Percentiles rank a stretch among this genome's conserved stretches.
Evolutionary conservation across 1,284 basidiomycete genomes (phyloP).

Genomic region (Schizophyllum commune): DNA sequence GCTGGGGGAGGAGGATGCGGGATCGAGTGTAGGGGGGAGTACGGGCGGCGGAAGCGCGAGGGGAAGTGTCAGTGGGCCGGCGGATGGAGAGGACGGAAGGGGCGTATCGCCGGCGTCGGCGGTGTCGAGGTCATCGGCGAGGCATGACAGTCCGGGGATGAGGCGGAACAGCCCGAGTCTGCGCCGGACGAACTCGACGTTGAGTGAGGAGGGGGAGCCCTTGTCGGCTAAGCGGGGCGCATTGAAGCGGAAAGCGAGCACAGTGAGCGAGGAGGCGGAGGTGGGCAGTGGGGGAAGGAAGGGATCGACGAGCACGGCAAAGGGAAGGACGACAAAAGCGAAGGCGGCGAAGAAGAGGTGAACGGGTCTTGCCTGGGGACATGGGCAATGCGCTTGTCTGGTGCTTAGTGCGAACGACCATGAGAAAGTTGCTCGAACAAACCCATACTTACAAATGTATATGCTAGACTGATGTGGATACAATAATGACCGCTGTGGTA

Average conservation of each 20-base stretch:
- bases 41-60: slow-evolving; percentile 5
- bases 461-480: background rate
- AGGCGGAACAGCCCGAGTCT: slow-evolving; percentile 25
- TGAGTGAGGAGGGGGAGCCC: too few relatives aligned
- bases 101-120: slow-evolving; percentile 42
- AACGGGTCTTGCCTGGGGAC: background rate
- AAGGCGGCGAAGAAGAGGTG: slow-evolving; percentile 29
- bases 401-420: too few relatives aligned
- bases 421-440: too few relatives aligned
- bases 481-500: background rate
- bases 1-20: slow-evolving; percentile 34
- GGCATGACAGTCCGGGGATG: slow-evolving; percentile 23
- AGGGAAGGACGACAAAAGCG: slow-evolving; percentile 26
- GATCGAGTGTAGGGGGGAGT: slow-evolving; percentile 15
- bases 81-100: slow-evolving; percentile 15
- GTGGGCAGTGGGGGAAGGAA: too few relatives aligned
- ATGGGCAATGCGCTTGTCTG: too few relatives aligned
- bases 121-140: slow-evolving; percentile 33
- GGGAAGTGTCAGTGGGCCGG: slow-evolving; percentile 8
- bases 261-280: slow-evolving; percentile 42
- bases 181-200: slow-evolving; percentile 30
- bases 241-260: slow-evolving; percentile 41
- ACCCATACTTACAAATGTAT: too few relatives aligned
- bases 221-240: slow-evolving; percentile 16
- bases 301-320: slow-evolving; percentile 26